These are phyloP conservation scores for Ascochyta koolunga DNA, from an alignment of 2,329 filamentous ascomycete genomes.

Conservation along the genomic window DNA sequence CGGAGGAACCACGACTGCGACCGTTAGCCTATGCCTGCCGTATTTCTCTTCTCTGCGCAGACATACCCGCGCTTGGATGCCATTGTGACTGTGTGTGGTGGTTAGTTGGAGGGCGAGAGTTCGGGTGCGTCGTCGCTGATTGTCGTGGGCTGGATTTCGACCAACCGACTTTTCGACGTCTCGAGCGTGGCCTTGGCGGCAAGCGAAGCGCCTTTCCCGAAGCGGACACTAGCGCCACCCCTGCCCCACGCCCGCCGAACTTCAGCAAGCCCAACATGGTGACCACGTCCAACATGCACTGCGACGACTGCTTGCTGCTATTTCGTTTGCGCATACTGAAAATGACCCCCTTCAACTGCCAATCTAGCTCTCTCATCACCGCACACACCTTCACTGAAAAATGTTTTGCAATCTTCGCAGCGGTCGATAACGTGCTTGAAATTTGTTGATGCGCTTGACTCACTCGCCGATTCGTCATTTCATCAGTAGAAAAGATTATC, in stretches of 20 bases:
- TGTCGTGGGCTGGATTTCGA: slow-evolving; percentile 17
- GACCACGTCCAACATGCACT: background rate
- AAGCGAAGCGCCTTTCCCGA: slow-evolving; percentile 11
- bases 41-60: background rate
- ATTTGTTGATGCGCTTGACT: slow-evolving; percentile 14
- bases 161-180: no score
- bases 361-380: no score
- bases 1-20: slow-evolving; percentile 77
- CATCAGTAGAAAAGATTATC: background rate
- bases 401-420: no score
- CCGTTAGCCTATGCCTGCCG: slow-evolving; percentile 31
- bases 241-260: background rate
- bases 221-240: background rate
- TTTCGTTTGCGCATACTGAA: no score
- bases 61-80: slow-evolving; percentile 51
- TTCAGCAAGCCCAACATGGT: slow-evolving; percentile 8
- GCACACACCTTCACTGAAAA: no score
- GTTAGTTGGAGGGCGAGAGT: slow-evolving; percentile 22
- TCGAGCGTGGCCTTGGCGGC: background rate
- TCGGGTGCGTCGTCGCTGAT: slow-evolving; percentile 40
- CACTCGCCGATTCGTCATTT: slow-evolving; percentile 11
- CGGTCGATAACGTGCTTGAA: slow-evolving; percentile 16
- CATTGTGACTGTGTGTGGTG: slow-evolving; percentile 44
- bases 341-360: no score
- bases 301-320: no score